Base-by-base conservation (phyloP, 1,284 basidiomycete genomes). In the Sporisorium iseilematis-ciliati region DNA sequence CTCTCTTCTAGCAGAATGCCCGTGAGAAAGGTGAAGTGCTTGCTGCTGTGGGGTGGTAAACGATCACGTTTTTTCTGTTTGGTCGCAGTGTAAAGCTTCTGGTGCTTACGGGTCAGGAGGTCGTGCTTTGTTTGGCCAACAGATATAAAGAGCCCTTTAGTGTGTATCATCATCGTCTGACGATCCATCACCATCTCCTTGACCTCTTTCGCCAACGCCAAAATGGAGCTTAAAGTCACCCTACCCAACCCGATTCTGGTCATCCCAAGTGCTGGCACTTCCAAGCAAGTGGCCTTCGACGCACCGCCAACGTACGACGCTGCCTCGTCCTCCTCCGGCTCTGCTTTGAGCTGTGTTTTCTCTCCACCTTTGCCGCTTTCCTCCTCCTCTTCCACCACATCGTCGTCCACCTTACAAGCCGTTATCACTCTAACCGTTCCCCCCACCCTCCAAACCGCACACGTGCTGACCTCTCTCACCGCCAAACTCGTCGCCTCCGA, bases 401-500 rank as follows among this genome's bases (percentile, higher is more conserved):
- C 48, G 48, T 33, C 20, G 11, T 14, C 23, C 20, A 31, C 14
- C 8, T 25, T 66, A 10, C 46, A 42, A 16, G 57, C 64, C 14
- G 11, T 46, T 25, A 57, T 60, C 48, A 55, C 53, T 0, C 52
- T 66, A 8, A 48, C 35, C 5, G 33, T 57, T 0, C 57, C 64
- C 0, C 1, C 57, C 1, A 10, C n/a, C 12, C 25, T 25, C 0
- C n/a, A 46, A 23, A 10, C 29, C 12, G 18, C 6, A 0, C 23
- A 50, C 16, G 42, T 35, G 5, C 33, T 66, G n/a, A 55, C 53
- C 2, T 56, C 57, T 1, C 57, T 66, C 11, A 48, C 31, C 0
- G 53, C 41, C 48, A 56, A 31, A 7, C 48, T 66, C 7, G n/a
- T 56, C 7, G 64, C 46, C 3, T 26, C 26, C 48, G 57, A 66